phyloP scores from a whole-genome alignment of 2,329 filamentous ascomycete genomes.

The Tolypocladium album region DNA sequence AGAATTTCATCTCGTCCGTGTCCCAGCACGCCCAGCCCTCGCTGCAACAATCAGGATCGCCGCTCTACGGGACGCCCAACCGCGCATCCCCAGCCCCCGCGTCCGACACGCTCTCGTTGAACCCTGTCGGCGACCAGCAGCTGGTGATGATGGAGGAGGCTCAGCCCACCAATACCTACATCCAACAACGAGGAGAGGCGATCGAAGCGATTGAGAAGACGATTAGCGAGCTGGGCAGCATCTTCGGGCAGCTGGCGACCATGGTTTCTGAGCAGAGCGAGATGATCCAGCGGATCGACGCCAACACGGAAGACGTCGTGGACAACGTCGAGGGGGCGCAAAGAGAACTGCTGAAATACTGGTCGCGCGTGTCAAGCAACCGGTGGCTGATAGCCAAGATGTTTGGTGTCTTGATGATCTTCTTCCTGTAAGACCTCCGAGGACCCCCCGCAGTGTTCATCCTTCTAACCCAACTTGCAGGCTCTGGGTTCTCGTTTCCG shows the following conservation, averaged over 20 bases:
- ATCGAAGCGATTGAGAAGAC: constrained; percentile 96
- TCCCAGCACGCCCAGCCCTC: constrained; percentile 63
- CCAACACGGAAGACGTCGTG: constrained; percentile 94
- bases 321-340: constrained; percentile 98
- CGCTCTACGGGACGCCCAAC: constrained; percentile 72
- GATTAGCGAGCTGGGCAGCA: constrained; percentile 78
- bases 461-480: constrained; percentile 12
- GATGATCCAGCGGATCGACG: constrained; percentile 95
- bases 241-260: constrained; percentile 86
- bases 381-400: constrained; percentile 85
- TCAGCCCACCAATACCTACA: constrained; percentile 75
- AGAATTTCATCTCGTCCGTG: constrained; percentile 92
- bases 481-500: constrained; percentile 29
- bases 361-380: constrained; percentile 88
- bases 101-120: constrained; percentile 70
- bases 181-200: constrained; percentile 85
- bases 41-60: constrained; percentile 67
- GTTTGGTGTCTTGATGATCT: constrained; percentile 82
- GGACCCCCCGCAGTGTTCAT: neutral
- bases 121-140: constrained; percentile 73
- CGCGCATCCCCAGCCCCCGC: constrained; percentile 56
- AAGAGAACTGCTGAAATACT: constrained; percentile 91
- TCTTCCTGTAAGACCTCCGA: constrained; percentile 50
- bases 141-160: constrained; percentile 90
- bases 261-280: constrained; percentile 98